Evolutionary conservation across 345 rosid species (phyloP).

Genomic region (Brassica incana): DNA sequence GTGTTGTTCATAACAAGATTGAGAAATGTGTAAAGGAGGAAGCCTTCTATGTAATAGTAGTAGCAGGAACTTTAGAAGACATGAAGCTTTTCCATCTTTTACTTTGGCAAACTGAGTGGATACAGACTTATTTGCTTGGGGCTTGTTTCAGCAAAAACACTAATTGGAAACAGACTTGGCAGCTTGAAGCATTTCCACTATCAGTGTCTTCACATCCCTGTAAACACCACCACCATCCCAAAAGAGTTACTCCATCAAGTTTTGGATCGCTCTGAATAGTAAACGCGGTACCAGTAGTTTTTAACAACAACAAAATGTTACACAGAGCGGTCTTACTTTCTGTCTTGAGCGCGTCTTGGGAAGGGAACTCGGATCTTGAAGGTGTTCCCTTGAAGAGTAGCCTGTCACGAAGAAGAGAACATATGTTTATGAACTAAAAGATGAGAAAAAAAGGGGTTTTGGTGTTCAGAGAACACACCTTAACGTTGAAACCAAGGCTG

Average conservation of each 20-base stretch:
- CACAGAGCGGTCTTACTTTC: constrained; percentile 54
- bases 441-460: neutral
- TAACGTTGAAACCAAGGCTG: constrained; percentile 89
- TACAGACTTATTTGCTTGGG: constrained; percentile 35
- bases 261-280: neutral
- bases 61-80: neutral
- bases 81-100: constrained; percentile 16
- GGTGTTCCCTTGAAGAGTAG: constrained; percentile 62
- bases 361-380: constrained; percentile 85
- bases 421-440: neutral
- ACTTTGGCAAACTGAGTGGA: constrained; percentile 31
- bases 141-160: neutral
- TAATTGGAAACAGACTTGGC: constrained; percentile 51
- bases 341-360: constrained; percentile 73
- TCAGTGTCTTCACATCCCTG: constrained; percentile 89
- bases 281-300: neutral
- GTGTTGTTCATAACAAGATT: neutral
- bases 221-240: constrained; percentile 13
- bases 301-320: neutral
- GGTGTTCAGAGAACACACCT: constrained; percentile 47
- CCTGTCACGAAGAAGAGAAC: constrained; percentile 43
- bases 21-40: neutral
- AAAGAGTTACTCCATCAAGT: neutral
- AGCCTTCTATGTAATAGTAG: neutral
- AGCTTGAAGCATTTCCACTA: constrained; percentile 92